Percentiles rank a stretch among this genome's conserved stretches.
Conservation (phyloP, 1,139 yeast genomes). For the Blastobotrys malaysiensis region DNA sequence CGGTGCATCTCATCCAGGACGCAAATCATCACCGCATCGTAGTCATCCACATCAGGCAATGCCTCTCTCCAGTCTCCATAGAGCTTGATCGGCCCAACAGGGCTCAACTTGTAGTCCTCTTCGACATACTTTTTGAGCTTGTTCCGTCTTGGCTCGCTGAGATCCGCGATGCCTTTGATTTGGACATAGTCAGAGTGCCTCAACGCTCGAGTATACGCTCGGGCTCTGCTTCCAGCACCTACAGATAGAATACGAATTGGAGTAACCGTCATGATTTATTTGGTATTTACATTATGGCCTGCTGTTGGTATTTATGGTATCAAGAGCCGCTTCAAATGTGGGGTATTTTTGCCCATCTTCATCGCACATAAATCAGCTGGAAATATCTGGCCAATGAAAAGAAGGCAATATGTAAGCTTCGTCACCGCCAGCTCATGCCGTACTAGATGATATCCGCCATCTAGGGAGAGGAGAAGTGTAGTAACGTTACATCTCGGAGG, state of each 20-base stretch:
- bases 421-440: not conserved
- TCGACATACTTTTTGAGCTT: slow-evolving; percentile 11
- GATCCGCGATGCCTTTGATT: slow-evolving; percentile 24
- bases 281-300: not conserved
- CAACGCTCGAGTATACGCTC: slow-evolving; percentile 22
- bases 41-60: slow-evolving; percentile 16
- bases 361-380: not conserved
- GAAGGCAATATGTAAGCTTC: not conserved
- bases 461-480: not conserved
- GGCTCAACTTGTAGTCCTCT: slow-evolving; percentile 2
- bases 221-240: slow-evolving; percentile 26
- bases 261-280: not conserved
- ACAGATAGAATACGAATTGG: slow-evolving; percentile 17
- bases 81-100: slow-evolving; percentile 11
- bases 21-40: slow-evolving; percentile 24
- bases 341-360: not conserved
- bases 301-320: not conserved
- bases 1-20: slow-evolving; percentile 26
- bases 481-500: not conserved
- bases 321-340: not conserved
- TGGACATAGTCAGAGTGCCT: slow-evolving; percentile 17
- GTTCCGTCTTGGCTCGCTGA: slow-evolving; percentile 16
- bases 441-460: not conserved
- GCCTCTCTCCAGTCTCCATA: slow-evolving; percentile 22
- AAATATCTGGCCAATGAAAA: not conserved